phyloP scores from a whole-genome alignment of 2,329 filamentous ascomycete genomes.

The Escovopsis sp. region DNA sequence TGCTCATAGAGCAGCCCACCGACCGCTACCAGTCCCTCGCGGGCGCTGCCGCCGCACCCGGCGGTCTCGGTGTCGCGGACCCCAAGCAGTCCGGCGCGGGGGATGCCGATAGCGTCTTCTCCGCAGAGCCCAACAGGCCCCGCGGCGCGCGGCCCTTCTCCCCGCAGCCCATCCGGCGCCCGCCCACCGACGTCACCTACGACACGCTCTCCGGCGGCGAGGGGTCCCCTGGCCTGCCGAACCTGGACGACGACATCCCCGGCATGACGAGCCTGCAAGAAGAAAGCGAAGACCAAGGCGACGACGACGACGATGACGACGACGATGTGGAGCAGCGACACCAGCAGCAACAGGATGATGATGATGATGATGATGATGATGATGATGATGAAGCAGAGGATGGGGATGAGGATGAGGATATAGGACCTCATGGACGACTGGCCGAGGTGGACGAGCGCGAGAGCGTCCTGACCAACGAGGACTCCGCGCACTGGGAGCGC shows the following conservation, averaged over 20 bases:
- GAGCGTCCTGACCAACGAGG: too few species aligned
- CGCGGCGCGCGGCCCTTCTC: constrained; percentile 45
- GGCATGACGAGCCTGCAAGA: background rate
- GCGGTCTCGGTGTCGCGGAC: constrained; percentile 12
- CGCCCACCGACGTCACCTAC: constrained; percentile 26
- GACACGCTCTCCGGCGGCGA: constrained; percentile 20
- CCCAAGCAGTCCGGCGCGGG: constrained; percentile 13
- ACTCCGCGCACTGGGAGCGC: too few species aligned
- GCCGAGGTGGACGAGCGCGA: too few species aligned
- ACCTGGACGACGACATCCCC: background rate
- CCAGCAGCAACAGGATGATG: too few species aligned
- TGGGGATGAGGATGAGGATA: constrained; percentile 1
- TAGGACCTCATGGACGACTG: too few species aligned
- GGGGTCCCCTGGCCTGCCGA: background rate
- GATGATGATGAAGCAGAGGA: background rate
- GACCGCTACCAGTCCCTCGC: constrained; percentile 45
- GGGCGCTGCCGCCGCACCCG: constrained; percentile 28
- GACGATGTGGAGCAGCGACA: constrained; percentile 4
- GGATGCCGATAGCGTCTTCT: constrained; percentile 38
- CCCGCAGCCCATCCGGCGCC: constrained; percentile 34
- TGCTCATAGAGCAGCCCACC: constrained; percentile 34
- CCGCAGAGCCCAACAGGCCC: constrained; percentile 36
- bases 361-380: background rate
- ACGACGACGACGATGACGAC: background rate
- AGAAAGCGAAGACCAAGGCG: background rate